phyloP scores from a whole-genome alignment of 2,329 filamentous ascomycete genomes.

The Alternaria tenuissima region DNA sequence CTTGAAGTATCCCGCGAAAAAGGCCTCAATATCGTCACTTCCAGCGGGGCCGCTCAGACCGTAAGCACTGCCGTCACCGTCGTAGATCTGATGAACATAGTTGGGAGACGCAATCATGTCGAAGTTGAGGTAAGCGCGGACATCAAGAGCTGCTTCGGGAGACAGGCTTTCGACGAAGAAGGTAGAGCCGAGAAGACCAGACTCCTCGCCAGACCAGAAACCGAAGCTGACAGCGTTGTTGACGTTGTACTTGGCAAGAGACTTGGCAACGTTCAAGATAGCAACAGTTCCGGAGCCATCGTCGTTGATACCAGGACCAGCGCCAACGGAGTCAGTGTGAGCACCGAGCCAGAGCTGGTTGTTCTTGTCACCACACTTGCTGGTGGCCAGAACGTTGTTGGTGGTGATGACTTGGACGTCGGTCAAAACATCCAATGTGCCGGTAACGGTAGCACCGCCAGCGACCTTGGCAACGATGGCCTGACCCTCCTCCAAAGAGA shows the following conservation, averaged over 20 bases:
- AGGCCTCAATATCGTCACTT: conserved; percentile 41
- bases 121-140: conserved; percentile 54
- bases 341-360: conserved; percentile 49
- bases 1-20: conserved; percentile 46
- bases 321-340: conserved; percentile 49
- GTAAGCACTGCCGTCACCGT: conserved; percentile 47
- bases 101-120: conserved; percentile 54
- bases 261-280: conserved; percentile 49
- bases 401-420: conserved; percentile 59
- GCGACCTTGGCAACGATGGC: conserved; percentile 60
- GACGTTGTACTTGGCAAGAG: conserved; percentile 48
- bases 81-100: conserved; percentile 48
- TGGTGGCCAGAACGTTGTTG: conserved; percentile 50
- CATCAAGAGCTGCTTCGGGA: conserved; percentile 38
- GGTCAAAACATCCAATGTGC: conserved; percentile 54
- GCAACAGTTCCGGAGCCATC: conserved; percentile 50
- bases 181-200: conserved; percentile 46
- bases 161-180: conserved; percentile 44
- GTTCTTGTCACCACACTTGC: conserved; percentile 47
- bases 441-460: conserved; percentile 51
- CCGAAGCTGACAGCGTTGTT: conserved; percentile 52
- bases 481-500: conserved; percentile 67
- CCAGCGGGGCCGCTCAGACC: conserved; percentile 44
- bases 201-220: conserved; percentile 52
- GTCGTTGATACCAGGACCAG: conserved; percentile 54